Conservation (phyloP, 129 eudicot species). For the Chrysanthemum lavandulifolium region DNA sequence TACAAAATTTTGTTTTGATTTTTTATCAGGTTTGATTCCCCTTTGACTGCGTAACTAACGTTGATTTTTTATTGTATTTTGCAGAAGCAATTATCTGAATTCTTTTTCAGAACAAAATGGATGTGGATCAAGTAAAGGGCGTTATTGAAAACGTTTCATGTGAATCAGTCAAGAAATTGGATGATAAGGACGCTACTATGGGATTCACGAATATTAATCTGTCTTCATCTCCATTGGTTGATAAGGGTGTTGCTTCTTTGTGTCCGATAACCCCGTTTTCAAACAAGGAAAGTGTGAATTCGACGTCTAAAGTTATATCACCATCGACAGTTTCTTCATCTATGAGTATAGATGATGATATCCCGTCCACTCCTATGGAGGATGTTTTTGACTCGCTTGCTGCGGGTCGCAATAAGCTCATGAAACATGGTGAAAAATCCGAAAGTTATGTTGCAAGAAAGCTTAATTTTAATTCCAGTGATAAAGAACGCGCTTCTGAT, state of each 20-base stretch:
- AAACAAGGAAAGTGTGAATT: conserved; percentile 25
- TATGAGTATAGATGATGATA: neutral
- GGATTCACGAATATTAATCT: neutral
- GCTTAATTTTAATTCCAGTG: conserved; percentile 32
- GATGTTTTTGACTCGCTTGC: conserved; percentile 39
- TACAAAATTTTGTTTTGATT: too few species aligned
- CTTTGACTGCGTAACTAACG: too few species aligned
- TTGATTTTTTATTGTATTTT: too few species aligned
- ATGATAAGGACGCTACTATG: neutral
- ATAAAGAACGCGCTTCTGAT: conserved; percentile 7
- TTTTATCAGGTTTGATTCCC: too few species aligned
- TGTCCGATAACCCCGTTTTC: conserved; percentile 47
- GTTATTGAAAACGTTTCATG: neutral
- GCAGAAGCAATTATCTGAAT: too few species aligned
- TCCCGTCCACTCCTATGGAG: conserved; percentile 38
- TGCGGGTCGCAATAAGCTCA: conserved; percentile 14
- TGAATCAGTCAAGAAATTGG: too few species aligned
- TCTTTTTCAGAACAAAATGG: too few species aligned
- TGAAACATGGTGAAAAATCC: conserved; percentile 16
- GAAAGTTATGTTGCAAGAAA: conserved; percentile 31
- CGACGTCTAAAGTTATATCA: conserved; percentile 6
- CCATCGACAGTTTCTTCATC: conserved; percentile 11
- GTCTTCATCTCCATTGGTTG: neutral
- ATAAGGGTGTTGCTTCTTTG: conserved; percentile 8
- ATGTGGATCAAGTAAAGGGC: neutral